Percentiles rank a stretch among this genome's conserved stretches.
Conservation (phyloP, 2,329 filamentous ascomycete genomes). For the Fusarium protoensiforme region DNA sequence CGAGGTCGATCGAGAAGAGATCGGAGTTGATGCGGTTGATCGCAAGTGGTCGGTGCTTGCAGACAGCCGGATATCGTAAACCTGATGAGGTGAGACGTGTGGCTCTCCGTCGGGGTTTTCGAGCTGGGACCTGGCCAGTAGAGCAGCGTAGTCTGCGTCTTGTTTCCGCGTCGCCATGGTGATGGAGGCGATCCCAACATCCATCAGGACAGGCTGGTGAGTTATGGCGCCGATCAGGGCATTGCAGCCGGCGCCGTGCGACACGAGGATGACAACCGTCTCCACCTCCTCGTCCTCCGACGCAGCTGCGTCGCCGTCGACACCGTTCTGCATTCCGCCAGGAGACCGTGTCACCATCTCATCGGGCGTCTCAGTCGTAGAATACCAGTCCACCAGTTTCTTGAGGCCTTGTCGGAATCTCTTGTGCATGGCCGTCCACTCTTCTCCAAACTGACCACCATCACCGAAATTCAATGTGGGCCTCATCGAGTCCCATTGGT, state of each 20-base stretch:
- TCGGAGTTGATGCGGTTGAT: constrained; percentile 50
- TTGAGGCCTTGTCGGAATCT: constrained; percentile 85
- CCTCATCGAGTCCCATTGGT: constrained; percentile 94
- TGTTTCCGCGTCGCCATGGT: constrained; percentile 83
- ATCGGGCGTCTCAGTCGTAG: constrained; percentile 61
- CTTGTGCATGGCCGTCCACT: constrained; percentile 96
- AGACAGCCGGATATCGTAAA: constrained; percentile 80
- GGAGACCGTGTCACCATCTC: constrained; percentile 59
- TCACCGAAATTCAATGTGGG: constrained; percentile 83
- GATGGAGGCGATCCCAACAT: constrained; percentile 89
- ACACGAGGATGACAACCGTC: constrained; percentile 86
- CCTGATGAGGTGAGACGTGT: constrained; percentile 63
- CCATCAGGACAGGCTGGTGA: constrained; percentile 88
- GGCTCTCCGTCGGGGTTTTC: constrained; percentile 38
- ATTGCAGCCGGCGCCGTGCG: constrained; percentile 96
- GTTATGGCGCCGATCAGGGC: constrained; percentile 93
- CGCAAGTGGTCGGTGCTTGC: constrained; percentile 80
- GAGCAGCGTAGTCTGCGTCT: constrained; percentile 51
- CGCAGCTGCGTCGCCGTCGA: constrained; percentile 47
- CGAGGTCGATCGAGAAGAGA: constrained; percentile 47
- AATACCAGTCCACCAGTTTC: constrained; percentile 87
- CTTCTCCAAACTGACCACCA: constrained; percentile 88
- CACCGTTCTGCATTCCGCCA: constrained; percentile 39
- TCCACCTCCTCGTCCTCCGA: constrained; percentile 73
- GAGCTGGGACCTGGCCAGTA: constrained; percentile 42